These are phyloP conservation scores for Termitomyces sp. DNA, from an alignment of 768 basidiomycete genomes.

Conservation along the genomic window DNA sequence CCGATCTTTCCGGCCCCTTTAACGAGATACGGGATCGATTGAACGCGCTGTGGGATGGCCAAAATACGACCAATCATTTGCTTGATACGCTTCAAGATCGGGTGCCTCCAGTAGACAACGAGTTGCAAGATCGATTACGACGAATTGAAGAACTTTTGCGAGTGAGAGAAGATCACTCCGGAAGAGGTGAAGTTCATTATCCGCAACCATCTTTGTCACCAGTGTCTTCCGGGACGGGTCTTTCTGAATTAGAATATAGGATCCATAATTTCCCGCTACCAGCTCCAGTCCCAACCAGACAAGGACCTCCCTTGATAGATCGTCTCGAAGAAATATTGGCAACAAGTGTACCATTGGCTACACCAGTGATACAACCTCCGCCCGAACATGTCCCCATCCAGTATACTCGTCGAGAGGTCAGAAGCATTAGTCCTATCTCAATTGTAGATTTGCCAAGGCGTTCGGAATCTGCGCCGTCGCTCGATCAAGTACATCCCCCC, in stretches of 20 bases:
- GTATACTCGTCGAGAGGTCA: conserved; percentile 35
- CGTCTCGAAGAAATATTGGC: conserved; percentile 57
- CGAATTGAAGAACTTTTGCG: conserved; percentile 46
- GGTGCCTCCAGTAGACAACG: conserved; percentile 35
- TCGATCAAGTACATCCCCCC: neutral
- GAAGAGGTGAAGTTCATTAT: conserved; percentile 17
- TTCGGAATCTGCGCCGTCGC: conserved; percentile 22
- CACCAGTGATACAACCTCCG: conserved; percentile 27
- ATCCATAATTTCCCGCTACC: conserved; percentile 25
- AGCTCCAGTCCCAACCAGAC: conserved; percentile 40
- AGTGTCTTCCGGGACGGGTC: conserved; percentile 22
- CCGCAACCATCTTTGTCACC: conserved; percentile 21
- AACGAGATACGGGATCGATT: conserved; percentile 56
- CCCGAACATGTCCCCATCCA: conserved; percentile 45
- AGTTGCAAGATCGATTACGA: conserved; percentile 33
- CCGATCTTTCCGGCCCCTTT: conserved; percentile 49
- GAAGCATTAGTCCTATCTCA: conserved; percentile 33
- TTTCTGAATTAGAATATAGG: conserved; percentile 15
- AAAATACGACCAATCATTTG: conserved; percentile 52
- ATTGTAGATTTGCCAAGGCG: conserved; percentile 23
- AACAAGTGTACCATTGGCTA: conserved; percentile 19
- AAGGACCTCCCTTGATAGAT: conserved; percentile 51
- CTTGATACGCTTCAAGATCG: conserved; percentile 59
- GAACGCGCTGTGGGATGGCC: conserved; percentile 55
- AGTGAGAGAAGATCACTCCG: conserved; percentile 30